Evolutionary conservation across 352 stramenopile species (phyloP).

Genomic region (Phytophthora citrophthora): DNA sequence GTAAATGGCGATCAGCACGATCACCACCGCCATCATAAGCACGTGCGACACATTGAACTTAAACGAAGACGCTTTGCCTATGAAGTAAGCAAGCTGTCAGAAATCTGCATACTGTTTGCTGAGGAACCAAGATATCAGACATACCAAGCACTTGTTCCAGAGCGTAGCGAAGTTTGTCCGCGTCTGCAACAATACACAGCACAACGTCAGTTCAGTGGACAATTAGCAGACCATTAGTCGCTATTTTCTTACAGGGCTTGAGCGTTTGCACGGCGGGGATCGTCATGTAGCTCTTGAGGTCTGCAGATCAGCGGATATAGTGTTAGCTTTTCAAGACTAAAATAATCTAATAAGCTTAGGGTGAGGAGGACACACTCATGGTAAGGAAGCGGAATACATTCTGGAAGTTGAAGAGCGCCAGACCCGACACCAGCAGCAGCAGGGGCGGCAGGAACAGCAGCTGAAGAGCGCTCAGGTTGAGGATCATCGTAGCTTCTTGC

Average conservation of each 20-base stretch:
- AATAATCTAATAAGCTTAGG: not conserved
- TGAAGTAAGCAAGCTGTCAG: not conserved
- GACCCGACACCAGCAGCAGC: slow-evolving; percentile 63
- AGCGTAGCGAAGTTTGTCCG: slow-evolving; percentile 70
- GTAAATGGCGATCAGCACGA: slow-evolving; percentile 79
- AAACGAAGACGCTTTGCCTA: slow-evolving; percentile 73
- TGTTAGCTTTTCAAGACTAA: slow-evolving; percentile 2
- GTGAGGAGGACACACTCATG: slow-evolving; percentile 43
- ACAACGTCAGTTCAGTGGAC: slow-evolving; percentile 4
- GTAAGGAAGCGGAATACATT: slow-evolving; percentile 74
- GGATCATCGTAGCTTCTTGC: slow-evolving; percentile 37
- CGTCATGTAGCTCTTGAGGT: slow-evolving; percentile 72
- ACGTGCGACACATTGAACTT: slow-evolving; percentile 87
- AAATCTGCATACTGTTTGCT: too few species aligned
- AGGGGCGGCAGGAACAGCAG: slow-evolving; percentile 76
- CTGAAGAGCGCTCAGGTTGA: slow-evolving; percentile 60
- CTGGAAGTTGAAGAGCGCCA: slow-evolving; percentile 87
- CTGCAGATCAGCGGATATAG: slow-evolving; percentile 25
- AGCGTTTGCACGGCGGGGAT: slow-evolving; percentile 67
- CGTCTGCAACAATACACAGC: slow-evolving; percentile 37
- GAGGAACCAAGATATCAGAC: slow-evolving; percentile 1
- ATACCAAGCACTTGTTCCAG: slow-evolving; percentile 74
- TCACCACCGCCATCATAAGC: slow-evolving; percentile 80
- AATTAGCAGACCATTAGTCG: not conserved
- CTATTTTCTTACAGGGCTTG: slow-evolving; percentile 49